Evolutionary conservation across 768 basidiomycete genomes (phyloP), one percentile per base, ranked within the genome.

Genomic region (Lactarius sanguifluus): DNA sequence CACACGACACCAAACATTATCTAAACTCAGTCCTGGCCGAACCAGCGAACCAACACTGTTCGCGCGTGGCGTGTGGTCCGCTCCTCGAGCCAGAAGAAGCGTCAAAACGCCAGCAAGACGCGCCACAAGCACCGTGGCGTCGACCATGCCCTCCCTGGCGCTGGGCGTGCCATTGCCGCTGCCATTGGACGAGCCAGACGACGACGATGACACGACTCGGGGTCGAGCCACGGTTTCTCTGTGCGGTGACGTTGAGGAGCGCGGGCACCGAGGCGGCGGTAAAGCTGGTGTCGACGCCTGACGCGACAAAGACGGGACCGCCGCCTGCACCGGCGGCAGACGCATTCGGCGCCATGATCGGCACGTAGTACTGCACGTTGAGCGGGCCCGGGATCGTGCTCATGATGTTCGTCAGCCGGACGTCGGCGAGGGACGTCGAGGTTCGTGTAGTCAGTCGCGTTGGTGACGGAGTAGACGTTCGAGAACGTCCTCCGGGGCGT

Each of bases 391-490:
- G 76, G 64, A 76, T 75, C 20, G 72, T 77, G 43, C 77, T 79
- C 5, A 80, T 80, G 4, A 76, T n/a, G 72, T 85, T 85, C 45
- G 79, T 72, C 34, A 76, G 61, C 1, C 81, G 77, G 54, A 76
- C 65, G 3, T 66, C 57, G 60, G 65, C 25, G 32, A 64, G 52
- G 12, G 73, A 77, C 71, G 52, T 78, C 58, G 62, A 76, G 62
- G 72, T 82, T 81, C 56, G 71, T 70, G 75, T 86, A 85, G 50
- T 76, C 77, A 1, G 82, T 82, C 8, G 72, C 66, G 57, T 80
- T 67, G 9, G 82, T 84, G 58, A 87, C 84, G 55, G 84, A 64
- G 75, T 83, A 85, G 64, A 86, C 85, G 69, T 87, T 86, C 64
- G 77, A 70, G 59, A 79, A 50, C 25, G 77, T 76, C 58, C 70